phyloP scores from a whole-genome alignment of 495 filamentous ascomycete species.

The Aspergillus wentii region DNA sequence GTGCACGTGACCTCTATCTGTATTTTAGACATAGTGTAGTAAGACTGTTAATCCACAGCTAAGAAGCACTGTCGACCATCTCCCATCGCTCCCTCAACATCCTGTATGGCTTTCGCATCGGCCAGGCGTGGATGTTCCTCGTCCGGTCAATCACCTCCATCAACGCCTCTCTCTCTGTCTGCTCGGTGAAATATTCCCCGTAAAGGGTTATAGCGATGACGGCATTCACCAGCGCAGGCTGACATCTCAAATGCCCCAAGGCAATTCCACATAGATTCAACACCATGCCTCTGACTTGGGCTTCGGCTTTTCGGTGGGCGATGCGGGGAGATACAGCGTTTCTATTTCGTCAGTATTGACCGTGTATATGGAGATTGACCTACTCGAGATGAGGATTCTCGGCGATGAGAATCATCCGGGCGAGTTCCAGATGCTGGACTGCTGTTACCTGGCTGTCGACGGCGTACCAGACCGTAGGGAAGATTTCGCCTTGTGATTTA shows the following conservation, averaged over 20 bases:
- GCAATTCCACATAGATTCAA: conserved; percentile 22
- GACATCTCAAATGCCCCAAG: conserved; percentile 8
- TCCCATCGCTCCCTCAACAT: not conserved
- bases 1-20: too few species aligned
- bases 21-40: too few species aligned
- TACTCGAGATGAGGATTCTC: conserved; percentile 21
- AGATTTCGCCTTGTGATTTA: conserved; percentile 16
- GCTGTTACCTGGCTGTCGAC: conserved; percentile 18
- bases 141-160: not conserved
- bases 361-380: conserved; percentile 1
- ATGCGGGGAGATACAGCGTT: conserved; percentile 12
- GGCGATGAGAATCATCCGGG: conserved; percentile 18
- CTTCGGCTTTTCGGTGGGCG: conserved; percentile 17
- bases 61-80: too few species aligned
- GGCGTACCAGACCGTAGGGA: conserved; percentile 22
- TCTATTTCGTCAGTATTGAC: conserved; percentile 3
- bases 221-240: conserved; percentile 22
- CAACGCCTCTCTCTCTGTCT: not conserved
- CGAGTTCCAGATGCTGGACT: conserved; percentile 18
- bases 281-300: conserved; percentile 20
- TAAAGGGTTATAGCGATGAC: conserved; percentile 19
- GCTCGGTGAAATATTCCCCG: conserved; percentile 3
- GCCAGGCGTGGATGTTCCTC: not conserved
- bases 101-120: not conserved
- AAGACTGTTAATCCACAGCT: too few species aligned